Evolutionary conservation across 768 basidiomycete genomes (phyloP).

Genomic region (Tricholomella constricta): DNA sequence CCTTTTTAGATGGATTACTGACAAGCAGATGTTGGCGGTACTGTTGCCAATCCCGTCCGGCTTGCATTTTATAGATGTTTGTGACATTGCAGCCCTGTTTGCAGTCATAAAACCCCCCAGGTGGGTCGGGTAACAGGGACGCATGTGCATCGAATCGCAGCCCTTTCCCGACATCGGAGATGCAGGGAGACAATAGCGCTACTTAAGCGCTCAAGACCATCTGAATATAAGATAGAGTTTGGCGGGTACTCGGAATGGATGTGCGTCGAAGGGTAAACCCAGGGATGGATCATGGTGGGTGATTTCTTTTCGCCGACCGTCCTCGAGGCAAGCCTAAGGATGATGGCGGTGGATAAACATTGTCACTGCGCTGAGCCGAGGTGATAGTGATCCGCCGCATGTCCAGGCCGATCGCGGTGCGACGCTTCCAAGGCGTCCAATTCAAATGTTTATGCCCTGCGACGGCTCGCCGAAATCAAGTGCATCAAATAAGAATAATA

Average conservation of each 20-base stretch:
- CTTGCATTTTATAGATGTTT: background rate
- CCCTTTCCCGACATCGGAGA: background rate
- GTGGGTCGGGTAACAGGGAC: too few relatives aligned
- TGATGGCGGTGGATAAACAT: too few relatives aligned
- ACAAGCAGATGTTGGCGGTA: background rate
- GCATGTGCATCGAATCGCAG: too few relatives aligned
- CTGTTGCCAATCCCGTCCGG: background rate
- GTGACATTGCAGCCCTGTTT: background rate
- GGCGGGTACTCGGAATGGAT: too few relatives aligned
- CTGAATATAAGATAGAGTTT: background rate
- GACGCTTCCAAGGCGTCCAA: too few relatives aligned
- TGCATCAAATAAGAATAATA: background rate
- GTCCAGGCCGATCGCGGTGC: too few relatives aligned
- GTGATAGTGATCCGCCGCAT: too few relatives aligned
- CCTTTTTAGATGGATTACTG: too few relatives aligned
- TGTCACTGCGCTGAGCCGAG: too few relatives aligned
- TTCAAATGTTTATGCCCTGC: too few relatives aligned
- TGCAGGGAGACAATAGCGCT: background rate
- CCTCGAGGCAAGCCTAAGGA: background rate
- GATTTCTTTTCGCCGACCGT: background rate
- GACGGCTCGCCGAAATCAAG: background rate
- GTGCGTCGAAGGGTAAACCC: too few relatives aligned
- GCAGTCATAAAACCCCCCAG: background rate
- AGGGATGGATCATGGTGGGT: background rate
- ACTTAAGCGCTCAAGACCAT: background rate